Conservation (phyloP, 2,329 filamentous ascomycete genomes). For the Fusarium sp. region DNA sequence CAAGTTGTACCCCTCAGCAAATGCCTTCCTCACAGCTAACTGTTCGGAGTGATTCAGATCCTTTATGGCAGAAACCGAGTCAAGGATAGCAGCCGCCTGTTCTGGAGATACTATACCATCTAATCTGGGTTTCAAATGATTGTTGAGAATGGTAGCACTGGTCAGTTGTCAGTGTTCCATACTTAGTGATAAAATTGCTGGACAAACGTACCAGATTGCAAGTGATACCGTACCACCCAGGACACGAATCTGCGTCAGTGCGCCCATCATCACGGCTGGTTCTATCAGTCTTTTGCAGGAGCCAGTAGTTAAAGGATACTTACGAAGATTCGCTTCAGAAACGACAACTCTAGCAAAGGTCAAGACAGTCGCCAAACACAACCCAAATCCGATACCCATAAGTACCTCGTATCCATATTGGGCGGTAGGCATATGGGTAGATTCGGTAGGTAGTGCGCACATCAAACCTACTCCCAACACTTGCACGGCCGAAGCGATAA, state of each 20-base stretch:
- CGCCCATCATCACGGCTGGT: constrained; percentile 14
- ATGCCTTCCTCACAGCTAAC: not conserved
- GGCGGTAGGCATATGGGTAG: not conserved
- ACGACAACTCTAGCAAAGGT: constrained; percentile 8
- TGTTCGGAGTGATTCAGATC: not conserved
- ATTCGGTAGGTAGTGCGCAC: not conserved
- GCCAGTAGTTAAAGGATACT: accelerated
- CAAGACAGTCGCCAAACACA: not conserved
- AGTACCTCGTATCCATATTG: constrained; percentile 16
- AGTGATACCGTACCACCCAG: constrained; percentile 15
- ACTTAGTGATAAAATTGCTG: accelerated
- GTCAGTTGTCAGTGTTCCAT: accelerated
- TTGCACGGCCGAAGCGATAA: not conserved
- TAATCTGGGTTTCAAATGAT: not conserved
- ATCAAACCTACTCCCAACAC: constrained; percentile 5
- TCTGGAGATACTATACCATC: not conserved
- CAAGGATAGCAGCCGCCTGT: not conserved
- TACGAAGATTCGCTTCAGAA: not conserved
- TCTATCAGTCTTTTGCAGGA: accelerated
- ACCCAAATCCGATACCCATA: constrained; percentile 3
- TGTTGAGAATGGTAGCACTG: constrained; percentile 9
- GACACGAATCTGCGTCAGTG: constrained; percentile 6
- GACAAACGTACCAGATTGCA: not conserved
- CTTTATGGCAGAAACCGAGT: constrained; percentile 1
- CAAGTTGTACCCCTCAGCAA: constrained; percentile 4